phyloP scores from a whole-genome alignment of 768 basidiomycete species.

The Leccinum subgranulosum region DNA sequence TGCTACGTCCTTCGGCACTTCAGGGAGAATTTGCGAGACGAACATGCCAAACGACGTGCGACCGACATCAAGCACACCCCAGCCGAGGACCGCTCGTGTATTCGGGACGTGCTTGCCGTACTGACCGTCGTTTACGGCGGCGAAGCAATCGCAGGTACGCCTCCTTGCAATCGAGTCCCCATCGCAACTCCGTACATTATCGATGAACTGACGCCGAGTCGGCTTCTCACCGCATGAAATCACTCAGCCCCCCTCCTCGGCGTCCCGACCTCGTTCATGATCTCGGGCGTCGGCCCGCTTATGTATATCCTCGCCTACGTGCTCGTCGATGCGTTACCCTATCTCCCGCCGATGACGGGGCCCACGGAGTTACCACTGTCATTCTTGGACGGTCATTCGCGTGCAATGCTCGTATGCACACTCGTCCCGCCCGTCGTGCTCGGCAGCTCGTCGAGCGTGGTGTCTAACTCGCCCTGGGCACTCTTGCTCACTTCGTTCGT shows the following conservation, averaged over 20 bases:
- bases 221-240: not conserved
- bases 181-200: not conserved
- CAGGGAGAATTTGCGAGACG: slow-evolving; percentile 44
- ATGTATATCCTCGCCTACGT: slow-evolving; percentile 63
- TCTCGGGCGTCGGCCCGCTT: slow-evolving; percentile 62
- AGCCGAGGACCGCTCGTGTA: slow-evolving; percentile 53
- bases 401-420: slow-evolving; percentile 74
- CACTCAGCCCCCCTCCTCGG: slow-evolving; percentile 58
- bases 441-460: slow-evolving; percentile 42
- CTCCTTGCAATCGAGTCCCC: not conserved
- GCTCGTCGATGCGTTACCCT: slow-evolving; percentile 58
- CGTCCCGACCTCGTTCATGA: slow-evolving; percentile 73
- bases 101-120: slow-evolving; percentile 53
- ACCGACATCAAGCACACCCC: slow-evolving; percentile 32
- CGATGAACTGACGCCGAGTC: not conserved
- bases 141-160: slow-evolving; percentile 61
- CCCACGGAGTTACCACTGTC: slow-evolving; percentile 69
- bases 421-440: slow-evolving; percentile 71
- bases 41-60: slow-evolving; percentile 40
- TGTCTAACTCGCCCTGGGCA: slow-evolving; percentile 72
- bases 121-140: slow-evolving; percentile 75
- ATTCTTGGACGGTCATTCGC: slow-evolving; percentile 73
- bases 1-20: slow-evolving; percentile 69
- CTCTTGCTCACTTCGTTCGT: slow-evolving; percentile 73
- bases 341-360: slow-evolving; percentile 41